These are phyloP conservation scores for Penicillium decumbens DNA, from an alignment of 2,329 filamentous ascomycete genomes.

Conservation along the genomic window DNA sequence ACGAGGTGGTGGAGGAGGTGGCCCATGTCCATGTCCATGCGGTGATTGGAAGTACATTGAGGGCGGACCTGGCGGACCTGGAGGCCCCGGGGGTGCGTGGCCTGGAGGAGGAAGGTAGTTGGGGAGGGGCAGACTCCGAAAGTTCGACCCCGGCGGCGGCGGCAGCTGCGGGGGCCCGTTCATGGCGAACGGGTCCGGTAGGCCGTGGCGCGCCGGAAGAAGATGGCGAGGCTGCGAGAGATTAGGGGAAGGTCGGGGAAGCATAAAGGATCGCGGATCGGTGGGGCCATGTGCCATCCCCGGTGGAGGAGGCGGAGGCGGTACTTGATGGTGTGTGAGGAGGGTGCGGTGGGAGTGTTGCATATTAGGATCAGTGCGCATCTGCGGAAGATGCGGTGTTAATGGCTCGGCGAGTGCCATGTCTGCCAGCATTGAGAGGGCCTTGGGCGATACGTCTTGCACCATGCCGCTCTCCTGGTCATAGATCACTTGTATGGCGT, in stretches of 20 bases:
- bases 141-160: conserved; percentile 38
- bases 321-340: conserved; percentile 25
- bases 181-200: conserved; percentile 39
- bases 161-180: conserved; percentile 38
- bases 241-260: conserved; percentile 22
- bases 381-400: conserved; percentile 41
- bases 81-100: conserved; percentile 6
- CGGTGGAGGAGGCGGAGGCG: conserved; percentile 17
- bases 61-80: conserved; percentile 5
- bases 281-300: conserved; percentile 25
- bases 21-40: conserved; percentile 4
- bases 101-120: conserved; percentile 24
- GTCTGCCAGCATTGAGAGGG: conserved; percentile 37
- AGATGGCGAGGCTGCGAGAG: conserved; percentile 36
- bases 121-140: conserved; percentile 31
- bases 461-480: conserved; percentile 1
- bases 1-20: conserved; percentile 10
- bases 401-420: conserved; percentile 20
- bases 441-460: conserved; percentile 18
- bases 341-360: conserved; percentile 37
- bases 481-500: conserved; percentile 27
- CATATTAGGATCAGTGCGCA: conserved; percentile 41
- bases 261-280: conserved; percentile 31
- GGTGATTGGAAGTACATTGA: conserved; percentile 17
- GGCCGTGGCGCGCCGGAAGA: conserved; percentile 34